Evolutionary conservation across 371 early-diverging fungal genomes (phyloP).

Genomic region (Syncephalastrum monosporum): DNA sequence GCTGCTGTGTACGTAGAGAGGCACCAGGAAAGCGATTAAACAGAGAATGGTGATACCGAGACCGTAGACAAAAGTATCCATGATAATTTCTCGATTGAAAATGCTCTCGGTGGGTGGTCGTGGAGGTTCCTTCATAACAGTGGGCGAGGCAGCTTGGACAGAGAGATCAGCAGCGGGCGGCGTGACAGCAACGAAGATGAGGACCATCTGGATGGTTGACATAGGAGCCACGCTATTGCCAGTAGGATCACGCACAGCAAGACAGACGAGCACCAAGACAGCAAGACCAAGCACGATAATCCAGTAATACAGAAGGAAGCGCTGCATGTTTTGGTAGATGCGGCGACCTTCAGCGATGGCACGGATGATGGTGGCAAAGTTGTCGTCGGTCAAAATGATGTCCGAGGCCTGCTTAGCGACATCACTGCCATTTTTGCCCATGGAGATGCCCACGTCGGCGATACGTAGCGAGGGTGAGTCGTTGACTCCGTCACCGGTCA

Average conservation of each 20-base stretch:
- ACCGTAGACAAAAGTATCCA: constrained; percentile 22
- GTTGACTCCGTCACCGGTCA: constrained; percentile 90
- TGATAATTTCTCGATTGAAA: constrained; percentile 33
- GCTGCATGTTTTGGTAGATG: constrained; percentile 88
- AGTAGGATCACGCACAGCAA: constrained; percentile 72
- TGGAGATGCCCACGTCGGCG: constrained; percentile 86
- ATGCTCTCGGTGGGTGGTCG: constrained; percentile 65
- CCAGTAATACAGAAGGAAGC: constrained; percentile 80
- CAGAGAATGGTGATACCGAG: constrained; percentile 57
- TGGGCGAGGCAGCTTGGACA: constrained; percentile 73
- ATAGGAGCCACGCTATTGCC: constrained; percentile 63
- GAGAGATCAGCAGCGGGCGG: constrained; percentile 80
- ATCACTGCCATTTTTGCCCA: constrained; percentile 87
- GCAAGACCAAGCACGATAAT: constrained; percentile 42
- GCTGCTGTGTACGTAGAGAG: constrained; percentile 46
- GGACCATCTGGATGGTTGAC: constrained; percentile 34
- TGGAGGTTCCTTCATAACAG: constrained; percentile 81
- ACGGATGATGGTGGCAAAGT: constrained; percentile 79
- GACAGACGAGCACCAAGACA: constrained; percentile 59
- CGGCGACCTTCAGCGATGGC: constrained; percentile 81
- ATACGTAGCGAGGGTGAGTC: constrained; percentile 87
- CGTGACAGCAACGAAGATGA: constrained; percentile 32
- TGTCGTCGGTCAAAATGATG: constrained; percentile 82
- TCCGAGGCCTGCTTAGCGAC: constrained; percentile 89
- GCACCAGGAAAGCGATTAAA: constrained; percentile 53